These are phyloP conservation scores for Talaromyces funiculosus DNA, from an alignment of 2,329 filamentous ascomycete species.

Conservation along the genomic window DNA sequence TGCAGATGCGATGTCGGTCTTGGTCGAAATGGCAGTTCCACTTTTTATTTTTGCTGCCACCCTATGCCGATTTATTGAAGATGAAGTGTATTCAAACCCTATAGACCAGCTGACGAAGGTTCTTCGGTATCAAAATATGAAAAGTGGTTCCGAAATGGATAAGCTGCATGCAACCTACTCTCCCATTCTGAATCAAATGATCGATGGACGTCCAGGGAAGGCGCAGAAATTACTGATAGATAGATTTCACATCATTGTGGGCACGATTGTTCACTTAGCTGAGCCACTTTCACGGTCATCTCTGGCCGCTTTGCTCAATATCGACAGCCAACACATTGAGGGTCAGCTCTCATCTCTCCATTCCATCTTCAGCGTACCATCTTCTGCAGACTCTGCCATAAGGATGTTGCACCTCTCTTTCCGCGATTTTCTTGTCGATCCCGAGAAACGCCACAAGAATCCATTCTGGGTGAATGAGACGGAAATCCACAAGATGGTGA, in stretches of 20 bases:
- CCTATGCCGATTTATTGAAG: too few relatives aligned
- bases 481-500: neutral
- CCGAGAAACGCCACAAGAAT: constrained; percentile 15
- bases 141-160: too few relatives aligned
- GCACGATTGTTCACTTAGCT: constrained; percentile 20
- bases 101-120: too few relatives aligned
- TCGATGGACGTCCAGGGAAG: constrained; percentile 9
- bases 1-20: too few relatives aligned
- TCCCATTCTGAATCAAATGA: constrained; percentile 19
- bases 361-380: neutral
- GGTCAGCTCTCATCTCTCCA: constrained; percentile 1
- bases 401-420: constrained; percentile 27
- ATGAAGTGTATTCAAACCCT: too few relatives aligned
- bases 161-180: constrained; percentile 25
- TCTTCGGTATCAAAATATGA: too few relatives aligned
- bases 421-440: constrained; percentile 24
- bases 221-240: constrained; percentile 10
- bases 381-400: too few relatives aligned
- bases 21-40: too few relatives aligned
- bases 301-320: constrained; percentile 15
- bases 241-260: constrained; percentile 19
- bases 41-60: too few relatives aligned
- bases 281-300: constrained; percentile 18
- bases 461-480: neutral
- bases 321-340: neutral